Base-by-base conservation (phyloP, 768 basidiomycete species). In the Epithele typhae region DNA sequence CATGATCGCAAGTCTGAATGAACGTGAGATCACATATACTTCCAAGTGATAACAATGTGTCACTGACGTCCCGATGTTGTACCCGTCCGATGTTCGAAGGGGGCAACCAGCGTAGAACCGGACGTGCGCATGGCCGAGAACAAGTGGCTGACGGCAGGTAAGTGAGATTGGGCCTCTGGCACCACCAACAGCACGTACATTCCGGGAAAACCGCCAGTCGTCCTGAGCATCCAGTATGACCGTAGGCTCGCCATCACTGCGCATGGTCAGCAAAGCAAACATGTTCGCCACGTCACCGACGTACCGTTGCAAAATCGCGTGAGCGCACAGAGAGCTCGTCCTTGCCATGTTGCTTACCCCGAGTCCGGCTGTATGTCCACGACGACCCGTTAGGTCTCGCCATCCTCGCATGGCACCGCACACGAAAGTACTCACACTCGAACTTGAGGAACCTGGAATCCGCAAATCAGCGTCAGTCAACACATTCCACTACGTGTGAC, bases 101-200 rank as follows among this genome's bases (percentile, higher is more conserved):
- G 92, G 92, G 22, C 91, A 91, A 14, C 91, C 93, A 3, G 93
- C 94, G 61, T 93, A 95, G 64, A 97, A 97, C 17, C 91, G 77
- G 24, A 92, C 74, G 48, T 80, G 62, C 5, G 90, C 87, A 23
- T 70, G 56, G 4, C 79, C 84, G 1, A 64, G 69, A 32, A 91
- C 87, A 44, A 84, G 68, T 0, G 90, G 91, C 87, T 92, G 49
- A 7, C 41, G 32, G 41, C 32, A 27, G 17, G 7, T 6, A 36
- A n/a, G n/a, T 9, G 35, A 7, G 17, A n/a, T 9, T 36, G 6
- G 7, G 35, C 35, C 6, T 30, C 27, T 7, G 27, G 27, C 14
- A 14, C 14, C 27, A 30, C 8, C 18, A 39, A 25, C 11, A 33
- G 21, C 39, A 64, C 81, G 57, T 51, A 92, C 92, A 63, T 90